Evolutionary conservation across 306 rosid species (phyloP), one percentile per base, ranked within the genome.

Genomic region (Herpetospermum pedunculosum): DNA sequence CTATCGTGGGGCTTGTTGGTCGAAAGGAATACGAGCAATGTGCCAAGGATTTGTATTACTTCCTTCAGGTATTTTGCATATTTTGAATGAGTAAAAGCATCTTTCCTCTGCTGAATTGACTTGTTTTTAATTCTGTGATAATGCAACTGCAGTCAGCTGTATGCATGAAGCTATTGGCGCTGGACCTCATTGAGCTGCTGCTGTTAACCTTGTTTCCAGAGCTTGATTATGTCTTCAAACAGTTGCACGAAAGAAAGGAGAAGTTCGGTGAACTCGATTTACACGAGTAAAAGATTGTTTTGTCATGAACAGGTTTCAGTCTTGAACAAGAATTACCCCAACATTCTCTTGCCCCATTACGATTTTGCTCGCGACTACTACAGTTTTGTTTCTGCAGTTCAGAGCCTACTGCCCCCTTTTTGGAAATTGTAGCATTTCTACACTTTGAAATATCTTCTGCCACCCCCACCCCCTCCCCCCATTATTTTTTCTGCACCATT

Each of bases 1-100:
- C 97, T 37, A 85, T 95, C 52, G 99, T 95, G 43, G 83, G 99
- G 70, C 96, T 95, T 58, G 97, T 95, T 44, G 99, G 99, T 76
- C 88, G 90, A 30, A 89, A 80, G 86, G 96, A 91, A 80, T 95
- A 91, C 81, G 97, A 91, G 74, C 96, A 95, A 71, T 87, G 99
- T 77, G 99, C 96, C 18, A 84, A 89, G 85, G 97, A 91, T 89
- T 85, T 95, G 76, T 95, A 87, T 81, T 89, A 85, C 75, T 91
- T 91, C 81, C 90, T 95, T 79, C 99, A 95, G 99, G 99, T 91
- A 85, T 77, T 63, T 63, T 75, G 35, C 41, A 57, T 8, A 15
- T 35, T 13, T 11, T 13, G 13, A 40, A 35, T 63, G 70, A 63
- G 47, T 23, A 18, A 35, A 35, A 4, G 8, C 12, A 29, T 58